Evolutionary conservation across 1,284 basidiomycete species (phyloP).

Genomic region (Ustilago cynodontis): DNA sequence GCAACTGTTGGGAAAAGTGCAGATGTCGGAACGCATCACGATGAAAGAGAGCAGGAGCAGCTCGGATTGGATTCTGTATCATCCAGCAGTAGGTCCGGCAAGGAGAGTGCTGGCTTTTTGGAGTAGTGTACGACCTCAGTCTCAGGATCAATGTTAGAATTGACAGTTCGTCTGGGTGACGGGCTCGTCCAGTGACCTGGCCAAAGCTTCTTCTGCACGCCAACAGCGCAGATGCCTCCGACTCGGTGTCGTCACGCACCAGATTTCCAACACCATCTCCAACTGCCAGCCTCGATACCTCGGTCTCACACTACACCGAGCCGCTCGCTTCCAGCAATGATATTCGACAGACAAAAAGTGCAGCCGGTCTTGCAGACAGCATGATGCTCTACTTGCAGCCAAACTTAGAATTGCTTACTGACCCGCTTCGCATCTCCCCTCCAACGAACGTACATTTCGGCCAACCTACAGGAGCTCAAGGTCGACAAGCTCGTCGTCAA

Average conservation of each 20-base stretch:
- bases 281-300: background rate
- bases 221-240: too few relatives aligned
- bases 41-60: background rate
- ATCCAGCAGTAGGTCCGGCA: too few relatives aligned
- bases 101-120: too few relatives aligned
- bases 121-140: too few relatives aligned
- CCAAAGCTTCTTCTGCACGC: too few relatives aligned
- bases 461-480: slow-evolving; percentile 80
- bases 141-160: too few relatives aligned
- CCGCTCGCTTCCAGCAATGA: background rate
- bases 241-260: background rate
- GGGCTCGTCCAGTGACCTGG: too few relatives aligned
- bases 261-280: background rate
- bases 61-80: background rate
- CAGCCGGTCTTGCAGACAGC: slow-evolving; percentile 2
- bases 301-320: background rate
- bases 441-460: background rate
- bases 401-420: slow-evolving; percentile 1
- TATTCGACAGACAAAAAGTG: slow-evolving; percentile 6
- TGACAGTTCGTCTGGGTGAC: too few relatives aligned
- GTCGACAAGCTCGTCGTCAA: slow-evolving; percentile 99
- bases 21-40: background rate
- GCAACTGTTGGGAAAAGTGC: background rate
- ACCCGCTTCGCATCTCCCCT: background rate
- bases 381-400: too few relatives aligned